Conservation (phyloP, 208 protist genomes). For the Acanthamoeba rhysodes region DNA sequence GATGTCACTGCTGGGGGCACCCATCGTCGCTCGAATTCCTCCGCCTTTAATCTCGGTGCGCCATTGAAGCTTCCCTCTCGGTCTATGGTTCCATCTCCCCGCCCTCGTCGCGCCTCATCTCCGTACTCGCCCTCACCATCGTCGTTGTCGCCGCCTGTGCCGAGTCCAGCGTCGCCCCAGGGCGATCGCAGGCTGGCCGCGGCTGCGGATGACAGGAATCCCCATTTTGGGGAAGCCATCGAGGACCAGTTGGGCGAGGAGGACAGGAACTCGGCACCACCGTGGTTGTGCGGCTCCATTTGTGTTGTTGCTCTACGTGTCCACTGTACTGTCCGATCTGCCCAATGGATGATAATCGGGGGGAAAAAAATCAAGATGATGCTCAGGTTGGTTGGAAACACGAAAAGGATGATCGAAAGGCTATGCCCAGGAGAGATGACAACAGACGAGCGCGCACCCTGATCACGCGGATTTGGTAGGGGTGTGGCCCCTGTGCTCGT, state of each 20-base stretch:
- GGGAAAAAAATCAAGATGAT: no score
- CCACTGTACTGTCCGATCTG: no score
- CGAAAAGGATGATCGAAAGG: no score
- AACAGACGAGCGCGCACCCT: no score
- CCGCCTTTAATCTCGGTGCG: background rate
- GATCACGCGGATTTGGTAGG: no score
- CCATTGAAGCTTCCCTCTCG: background rate
- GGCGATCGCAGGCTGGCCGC: background rate
- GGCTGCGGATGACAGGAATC: background rate
- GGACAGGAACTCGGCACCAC: background rate
- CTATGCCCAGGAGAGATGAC: no score
- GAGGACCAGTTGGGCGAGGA: conserved; percentile 6
- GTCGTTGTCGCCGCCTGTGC: background rate
- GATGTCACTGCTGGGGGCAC: conserved; percentile 2
- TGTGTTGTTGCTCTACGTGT: background rate
- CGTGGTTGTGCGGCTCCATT: background rate
- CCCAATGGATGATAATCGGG: no score
- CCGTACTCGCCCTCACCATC: background rate
- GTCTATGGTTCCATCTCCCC: background rate
- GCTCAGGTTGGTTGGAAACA: no score
- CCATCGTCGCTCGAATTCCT: conserved; percentile 25
- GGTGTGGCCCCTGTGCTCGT: no score
- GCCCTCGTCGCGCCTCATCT: background rate
- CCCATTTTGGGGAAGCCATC: background rate
- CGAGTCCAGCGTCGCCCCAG: background rate